Evolutionary conservation across 129 eudicot species (phyloP), one percentile per base, ranked within the genome.

Genomic region (Solidago caesia): DNA sequence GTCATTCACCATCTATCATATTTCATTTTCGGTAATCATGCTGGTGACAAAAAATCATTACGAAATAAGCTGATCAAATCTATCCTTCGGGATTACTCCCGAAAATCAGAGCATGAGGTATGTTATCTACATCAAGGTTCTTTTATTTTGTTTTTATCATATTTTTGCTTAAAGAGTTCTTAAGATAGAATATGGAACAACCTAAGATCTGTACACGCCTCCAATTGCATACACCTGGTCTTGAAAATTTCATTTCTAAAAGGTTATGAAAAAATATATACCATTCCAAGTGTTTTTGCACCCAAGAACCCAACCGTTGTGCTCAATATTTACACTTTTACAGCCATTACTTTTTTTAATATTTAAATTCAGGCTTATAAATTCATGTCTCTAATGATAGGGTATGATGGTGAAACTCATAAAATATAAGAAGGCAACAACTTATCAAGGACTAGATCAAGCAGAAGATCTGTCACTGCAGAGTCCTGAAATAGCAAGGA

Each of bases 61-160:
- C 84, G 89, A 55, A 88, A 90, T 76, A 91, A 87, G 82, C 87
- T 94, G 63, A 82, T 81, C 27, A 91, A 88, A 74, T 88, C 91
- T 69, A 69, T 94, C 62, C 79, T 94, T n/a, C 89, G 97, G 0
- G 96, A 91, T 79, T 91, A 76, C 77, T 83, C 99, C 42, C 84
- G 87, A 47, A 94, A 91, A 76, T 72, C 78, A 69, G 87, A 82
- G 44, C 99, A 87, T 69, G 82, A 91, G 97, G 99, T 94, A 85
- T 55, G 51, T 29, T 72, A 66, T 69, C 55, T 5, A 70, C 21
- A 48, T 41, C 63, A 21, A 42, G 63, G 3, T 44, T 44, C 10
- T 57, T 4, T 53, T 25, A 12, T 26, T 68, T 52, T 16, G 8
- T 59, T 59, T 64, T 64, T 33, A 33, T 33, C 39, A 1, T 33